Conservation (phyloP, 2,329 filamentous ascomycete genomes). For the Alternaria sp. region DNA sequence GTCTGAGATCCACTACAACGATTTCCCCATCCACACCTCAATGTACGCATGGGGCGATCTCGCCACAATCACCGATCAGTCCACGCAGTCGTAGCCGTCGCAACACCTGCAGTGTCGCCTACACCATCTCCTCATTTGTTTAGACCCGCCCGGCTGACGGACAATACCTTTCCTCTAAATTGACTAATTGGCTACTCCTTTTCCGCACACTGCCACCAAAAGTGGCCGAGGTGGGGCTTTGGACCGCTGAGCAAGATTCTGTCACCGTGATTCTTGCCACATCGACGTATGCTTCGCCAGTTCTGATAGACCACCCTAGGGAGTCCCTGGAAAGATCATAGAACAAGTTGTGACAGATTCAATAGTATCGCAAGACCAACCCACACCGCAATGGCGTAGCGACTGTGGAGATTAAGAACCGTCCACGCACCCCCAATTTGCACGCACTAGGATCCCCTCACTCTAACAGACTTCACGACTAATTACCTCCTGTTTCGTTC, state of each 20-base stretch:
- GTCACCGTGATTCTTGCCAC: conserved; percentile 12
- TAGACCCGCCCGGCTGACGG: neutral
- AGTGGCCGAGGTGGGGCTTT: conserved; percentile 4
- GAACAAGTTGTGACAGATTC: neutral
- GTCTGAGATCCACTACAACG: conserved; percentile 5
- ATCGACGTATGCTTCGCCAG: neutral
- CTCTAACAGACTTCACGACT: conserved; percentile 11
- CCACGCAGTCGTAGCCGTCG: conserved; percentile 19
- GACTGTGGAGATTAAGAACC: conserved; percentile 8
- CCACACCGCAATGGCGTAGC: neutral
- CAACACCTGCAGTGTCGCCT: conserved; percentile 24
- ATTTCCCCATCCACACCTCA: conserved; percentile 18
- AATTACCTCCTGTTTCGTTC: conserved; percentile 5
- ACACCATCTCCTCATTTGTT: conserved; percentile 14
- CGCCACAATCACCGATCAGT: conserved; percentile 18
- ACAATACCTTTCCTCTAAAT: conserved; percentile 5
- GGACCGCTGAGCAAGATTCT: conserved; percentile 3
- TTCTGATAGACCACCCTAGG: conserved; percentile 1
- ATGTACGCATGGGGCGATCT: conserved; percentile 17
- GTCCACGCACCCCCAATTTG: conserved; percentile 12
- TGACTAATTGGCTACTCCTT: conserved; percentile 19
- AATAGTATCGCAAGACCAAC: conserved; percentile 6
- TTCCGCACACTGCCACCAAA: conserved; percentile 9
- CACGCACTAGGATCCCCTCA: conserved; percentile 4
- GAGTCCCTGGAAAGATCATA: conserved; percentile 1